These are phyloP conservation scores for Takakia lepidozioides DNA, from an alignment of 225 moss, liverwort and hornwort species.

Conservation along the genomic window DNA sequence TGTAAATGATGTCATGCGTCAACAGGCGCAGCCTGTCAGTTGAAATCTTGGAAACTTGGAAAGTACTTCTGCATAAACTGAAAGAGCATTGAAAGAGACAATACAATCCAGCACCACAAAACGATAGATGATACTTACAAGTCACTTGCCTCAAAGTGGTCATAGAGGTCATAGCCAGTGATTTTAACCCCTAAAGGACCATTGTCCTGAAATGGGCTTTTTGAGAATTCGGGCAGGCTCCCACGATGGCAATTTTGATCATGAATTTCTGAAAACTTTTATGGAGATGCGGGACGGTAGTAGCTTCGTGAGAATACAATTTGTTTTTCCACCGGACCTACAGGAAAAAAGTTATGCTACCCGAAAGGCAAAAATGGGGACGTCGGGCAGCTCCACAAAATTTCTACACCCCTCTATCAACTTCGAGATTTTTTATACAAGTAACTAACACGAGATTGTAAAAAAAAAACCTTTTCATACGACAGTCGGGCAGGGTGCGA, in stretches of 20 bases:
- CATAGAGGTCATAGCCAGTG: too few relatives aligned
- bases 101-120: too few relatives aligned
- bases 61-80: too few relatives aligned
- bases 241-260: constrained; percentile 5
- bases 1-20: too few relatives aligned
- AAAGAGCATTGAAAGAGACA: too few relatives aligned
- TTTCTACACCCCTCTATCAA: constrained; percentile 5
- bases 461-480: constrained; percentile 1
- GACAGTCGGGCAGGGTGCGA: neutral
- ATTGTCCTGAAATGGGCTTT: neutral
- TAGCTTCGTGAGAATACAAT: constrained; percentile 4
- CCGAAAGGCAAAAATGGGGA: neutral
- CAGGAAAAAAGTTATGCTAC: neutral
- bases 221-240: constrained; percentile 3
- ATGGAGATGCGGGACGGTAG: constrained; percentile 1
- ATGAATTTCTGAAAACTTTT: constrained; percentile 1
- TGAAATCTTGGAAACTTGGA: too few relatives aligned
- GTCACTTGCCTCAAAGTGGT: too few relatives aligned
- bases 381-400: neutral
- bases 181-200: constrained; percentile 4
- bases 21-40: too few relatives aligned
- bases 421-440: constrained; percentile 7
- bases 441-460: constrained; percentile 2
- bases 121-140: too few relatives aligned
- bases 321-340: constrained; percentile 1